Base-by-base conservation (phyloP, 1,284 basidiomycete species). In the Apiotrichum akiyoshidainum region DNA sequence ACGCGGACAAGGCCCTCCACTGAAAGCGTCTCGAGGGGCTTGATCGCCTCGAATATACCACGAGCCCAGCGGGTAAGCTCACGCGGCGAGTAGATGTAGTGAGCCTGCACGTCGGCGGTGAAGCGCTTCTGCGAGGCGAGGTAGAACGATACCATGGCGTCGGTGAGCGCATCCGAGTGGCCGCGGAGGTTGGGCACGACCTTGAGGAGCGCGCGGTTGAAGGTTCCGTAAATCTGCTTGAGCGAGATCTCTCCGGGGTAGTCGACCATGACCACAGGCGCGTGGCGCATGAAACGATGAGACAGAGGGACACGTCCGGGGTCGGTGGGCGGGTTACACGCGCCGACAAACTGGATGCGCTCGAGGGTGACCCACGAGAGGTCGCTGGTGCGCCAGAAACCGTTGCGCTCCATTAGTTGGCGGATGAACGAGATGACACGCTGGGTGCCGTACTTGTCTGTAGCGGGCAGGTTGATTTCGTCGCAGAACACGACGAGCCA, bases 401-500 rank as follows among this genome's bases (percentile, higher is more conserved):
- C 96, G 49, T 90, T 89, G 33, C 84, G 86, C 78, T 99, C 96
- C 51, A 99, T 92, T 45, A 99, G 84, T 76, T 99, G 96, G 53
- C 96, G 89, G 65, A 99, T 84, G 83, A 99, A 99, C 1, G 94
- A 97, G 68, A 99, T 99, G 68, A 99, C 96, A 21, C 92, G 85
- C 74, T 99, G 97, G 5, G 96, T 99, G 12, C 96, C 96, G 71
- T 99, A 99, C 79, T 95, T 96, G 81, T 99, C 96, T 5, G 88
- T 85, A 5, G 96, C 92, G 1, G 97, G 96, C 19, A 99, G 80
- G 73, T 99, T 99, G 82, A 99, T 99, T 78, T 99, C 96, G 77
- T 99, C 96, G 77, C 96, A 99, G 81, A 99, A 99, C 17, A 99
- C 87, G 37, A 99, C 95, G 53, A 99, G 83, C 95, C 96, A 99